Base-by-base conservation (phyloP, 148 eudicot species). In the Camellia sinensis region DNA sequence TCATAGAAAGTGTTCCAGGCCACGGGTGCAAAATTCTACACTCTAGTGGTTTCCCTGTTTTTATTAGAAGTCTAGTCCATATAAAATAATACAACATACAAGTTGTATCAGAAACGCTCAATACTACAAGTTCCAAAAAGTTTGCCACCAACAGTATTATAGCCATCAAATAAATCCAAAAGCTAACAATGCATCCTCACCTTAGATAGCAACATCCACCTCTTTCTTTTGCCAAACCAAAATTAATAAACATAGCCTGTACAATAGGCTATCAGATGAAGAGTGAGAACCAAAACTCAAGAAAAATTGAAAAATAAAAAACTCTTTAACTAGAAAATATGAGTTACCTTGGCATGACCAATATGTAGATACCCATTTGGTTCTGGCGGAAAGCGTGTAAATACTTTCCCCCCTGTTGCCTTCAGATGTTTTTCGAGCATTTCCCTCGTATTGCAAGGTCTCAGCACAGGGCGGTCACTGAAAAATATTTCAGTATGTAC, bases 321-420 rank as follows among this genome's bases (percentile, higher is more conserved):
- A 67, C 29, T 18, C 12, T 78, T 67, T 29, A 17, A 53, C 74
- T 18, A 19, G 15, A 48, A 68, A 44, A 52, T 64, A 56, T 74
- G 63, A 75, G 54, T 81, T 79, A 92, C 99, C 94, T 96, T 96
- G 72, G 99, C 99, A 85, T 96, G 99, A 80, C 99, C 99, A 77
- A 96, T 96, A 75, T 96, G 99, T 68, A 96, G 91, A 86, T 91
- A 96, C 21, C 99, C 99, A 91, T 96, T 96, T 18, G 99, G 99
- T 84, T 96, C 99, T 41, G 98, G 99, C 54, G 98, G 98, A 82
- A 96, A 96, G 59, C 99, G 98, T 59, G 99, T 96, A 63, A 76
- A 68, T 81, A 96, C 95, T 89, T 94, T 94, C 70, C 97, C 97
- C 46, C 93, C 94, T 1, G 95, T 92, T 68, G 67, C 83, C 80